Conservation (phyloP, 2,329 filamentous ascomycete genomes). For the Fusarium decemcellulare region DNA sequence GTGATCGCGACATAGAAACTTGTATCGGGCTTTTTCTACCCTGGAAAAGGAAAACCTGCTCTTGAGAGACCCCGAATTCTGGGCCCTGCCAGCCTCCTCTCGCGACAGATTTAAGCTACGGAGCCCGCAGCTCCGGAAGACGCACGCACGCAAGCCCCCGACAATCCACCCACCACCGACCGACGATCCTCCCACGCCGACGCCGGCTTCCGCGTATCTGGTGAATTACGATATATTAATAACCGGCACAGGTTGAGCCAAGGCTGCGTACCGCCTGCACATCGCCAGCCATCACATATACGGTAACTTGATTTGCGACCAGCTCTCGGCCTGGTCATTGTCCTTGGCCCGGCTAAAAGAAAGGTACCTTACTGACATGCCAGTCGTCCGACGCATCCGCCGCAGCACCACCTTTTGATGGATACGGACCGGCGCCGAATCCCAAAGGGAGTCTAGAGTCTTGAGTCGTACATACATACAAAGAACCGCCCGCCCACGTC, state of each 20-base stretch:
- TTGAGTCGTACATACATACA: constrained; percentile 40
- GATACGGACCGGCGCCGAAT: constrained; percentile 42
- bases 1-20: constrained; percentile 34
- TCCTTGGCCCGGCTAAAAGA: constrained; percentile 35
- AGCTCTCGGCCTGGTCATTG: constrained; percentile 30
- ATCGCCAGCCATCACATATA: constrained; percentile 31
- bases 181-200: constrained; percentile 32
- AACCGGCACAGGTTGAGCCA: constrained; percentile 35
- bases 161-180: constrained; percentile 25
- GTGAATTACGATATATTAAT: constrained; percentile 10
- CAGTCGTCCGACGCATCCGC: constrained; percentile 48
- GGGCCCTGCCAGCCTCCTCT: constrained; percentile 43
- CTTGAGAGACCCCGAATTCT: constrained; percentile 34
- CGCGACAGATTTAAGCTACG: constrained; percentile 37
- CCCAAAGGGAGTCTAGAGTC: constrained; percentile 46
- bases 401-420: constrained; percentile 45
- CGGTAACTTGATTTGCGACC: constrained; percentile 27
- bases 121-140: constrained; percentile 30
- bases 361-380: constrained; percentile 37
- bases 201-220: constrained; percentile 35
- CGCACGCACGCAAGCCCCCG: constrained; percentile 15
- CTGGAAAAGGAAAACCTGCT: constrained; percentile 47
- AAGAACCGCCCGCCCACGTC: constrained; percentile 37
- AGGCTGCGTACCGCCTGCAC: constrained; percentile 25
- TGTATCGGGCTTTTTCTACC: constrained; percentile 41